A percentile compares a stretch with the other conserved stretches of the same genome.
Conservation (phyloP, 108 stramenopile species). For the Discostella stelligeroides region DNA sequence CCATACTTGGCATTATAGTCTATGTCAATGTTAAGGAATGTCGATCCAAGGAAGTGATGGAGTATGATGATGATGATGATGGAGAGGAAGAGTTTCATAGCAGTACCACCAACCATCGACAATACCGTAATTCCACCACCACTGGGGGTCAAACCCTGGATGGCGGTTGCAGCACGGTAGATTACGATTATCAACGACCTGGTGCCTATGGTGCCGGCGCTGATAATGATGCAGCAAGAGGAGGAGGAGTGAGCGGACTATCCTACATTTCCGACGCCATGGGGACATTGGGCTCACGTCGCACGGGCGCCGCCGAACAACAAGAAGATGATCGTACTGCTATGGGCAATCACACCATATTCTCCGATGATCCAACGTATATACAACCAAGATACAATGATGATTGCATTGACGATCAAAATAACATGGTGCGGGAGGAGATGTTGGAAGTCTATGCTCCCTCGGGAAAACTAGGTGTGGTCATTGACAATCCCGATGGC, state of each 20-base stretch:
- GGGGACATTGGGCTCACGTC: constrained; percentile 75
- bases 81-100: too few species aligned
- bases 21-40: too few species aligned
- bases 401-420: constrained; percentile 42
- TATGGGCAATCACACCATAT: constrained; percentile 47
- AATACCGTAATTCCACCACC: too few species aligned
- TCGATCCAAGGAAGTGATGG: too few species aligned
- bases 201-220: constrained; percentile 76
- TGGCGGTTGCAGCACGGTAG: constrained; percentile 54
- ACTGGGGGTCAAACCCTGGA: too few species aligned
- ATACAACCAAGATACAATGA: too few species aligned
- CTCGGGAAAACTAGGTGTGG: constrained; percentile 89
- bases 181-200: constrained; percentile 87
- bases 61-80: too few species aligned
- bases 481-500: constrained; percentile 91
- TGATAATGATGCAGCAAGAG: too few species aligned
- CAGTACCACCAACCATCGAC: too few species aligned
- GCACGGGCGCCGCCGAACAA: constrained; percentile 43
- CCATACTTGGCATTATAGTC: too few species aligned
- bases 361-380: constrained; percentile 46
- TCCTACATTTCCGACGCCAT: constrained; percentile 69
- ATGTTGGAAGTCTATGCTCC: constrained; percentile 81
- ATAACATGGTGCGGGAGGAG: constrained; percentile 65
- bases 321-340: constrained; percentile 8
- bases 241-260: too few species aligned